Conservation (phyloP, 192 early-diverging fungal species). For the Podila epicladia region DNA sequence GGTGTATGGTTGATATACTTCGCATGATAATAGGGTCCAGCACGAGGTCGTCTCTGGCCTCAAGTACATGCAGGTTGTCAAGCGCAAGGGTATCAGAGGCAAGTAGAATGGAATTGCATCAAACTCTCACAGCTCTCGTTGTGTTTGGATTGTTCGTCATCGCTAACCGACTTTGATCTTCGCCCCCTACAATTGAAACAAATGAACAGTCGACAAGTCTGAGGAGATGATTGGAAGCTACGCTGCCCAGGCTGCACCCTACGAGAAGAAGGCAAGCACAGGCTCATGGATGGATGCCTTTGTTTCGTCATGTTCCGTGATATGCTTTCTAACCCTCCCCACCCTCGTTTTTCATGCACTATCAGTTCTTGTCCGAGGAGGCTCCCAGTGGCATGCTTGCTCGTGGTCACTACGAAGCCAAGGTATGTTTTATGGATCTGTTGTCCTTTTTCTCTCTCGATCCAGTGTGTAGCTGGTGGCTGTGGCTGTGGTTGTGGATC, state of each 20-base stretch:
- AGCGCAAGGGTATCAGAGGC: slow-evolving; percentile 71
- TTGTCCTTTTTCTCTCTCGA: slow-evolving; percentile 6
- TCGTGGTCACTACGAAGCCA: slow-evolving; percentile 91
- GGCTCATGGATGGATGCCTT: neutral
- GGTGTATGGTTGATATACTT: neutral
- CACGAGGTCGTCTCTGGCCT: slow-evolving; percentile 95
- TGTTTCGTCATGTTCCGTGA: neutral
- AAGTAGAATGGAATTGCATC: neutral
- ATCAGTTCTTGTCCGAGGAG: slow-evolving; percentile 80
- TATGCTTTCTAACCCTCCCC: neutral
- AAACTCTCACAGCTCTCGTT: no score
- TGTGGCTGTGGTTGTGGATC: no score
- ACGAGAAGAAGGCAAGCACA: slow-evolving; percentile 79
- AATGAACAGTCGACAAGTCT: slow-evolving; percentile 78
- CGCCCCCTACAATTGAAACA: neutral
- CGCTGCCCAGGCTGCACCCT: slow-evolving; percentile 79
- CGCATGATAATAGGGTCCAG: slow-evolving; percentile 67
- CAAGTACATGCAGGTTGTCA: slow-evolving; percentile 94
- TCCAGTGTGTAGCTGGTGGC: no score
- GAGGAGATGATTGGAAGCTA: slow-evolving; percentile 99
- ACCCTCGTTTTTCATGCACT: neutral
- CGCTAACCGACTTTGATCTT: neutral
- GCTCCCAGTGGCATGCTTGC: slow-evolving; percentile 93
- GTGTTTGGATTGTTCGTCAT: neutral
- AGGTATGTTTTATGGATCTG: slow-evolving; percentile 38